Conservation (phyloP, 1,139 yeast genomes). For the Tardiomyces blankii region DNA sequence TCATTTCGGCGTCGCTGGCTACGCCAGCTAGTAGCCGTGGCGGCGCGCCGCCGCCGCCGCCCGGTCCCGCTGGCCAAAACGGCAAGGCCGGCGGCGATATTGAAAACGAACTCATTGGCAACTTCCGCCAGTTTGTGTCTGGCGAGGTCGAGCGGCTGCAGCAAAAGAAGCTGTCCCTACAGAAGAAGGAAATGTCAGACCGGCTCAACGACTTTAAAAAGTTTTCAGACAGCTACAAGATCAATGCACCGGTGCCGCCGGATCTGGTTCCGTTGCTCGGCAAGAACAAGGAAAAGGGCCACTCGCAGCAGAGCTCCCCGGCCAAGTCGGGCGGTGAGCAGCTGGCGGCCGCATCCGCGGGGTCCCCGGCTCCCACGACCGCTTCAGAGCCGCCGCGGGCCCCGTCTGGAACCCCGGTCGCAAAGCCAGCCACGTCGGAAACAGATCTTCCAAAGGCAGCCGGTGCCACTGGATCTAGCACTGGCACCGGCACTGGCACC, state of each 20-base stretch:
- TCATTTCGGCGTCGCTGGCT: conserved; percentile 35
- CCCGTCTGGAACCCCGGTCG: conserved; percentile 7
- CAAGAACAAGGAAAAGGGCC: conserved; percentile 59
- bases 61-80: conserved; percentile 6
- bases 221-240: conserved; percentile 73
- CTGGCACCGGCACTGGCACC: too few species aligned
- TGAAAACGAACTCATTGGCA: conserved; percentile 24
- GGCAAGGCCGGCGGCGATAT: conserved; percentile 5
- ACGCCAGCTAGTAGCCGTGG: conserved; percentile 8
- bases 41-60: conserved; percentile 2
- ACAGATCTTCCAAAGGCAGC: conserved; percentile 4
- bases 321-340: conserved; percentile 4
- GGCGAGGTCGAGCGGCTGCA: conserved; percentile 22
- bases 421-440: conserved; percentile 9
- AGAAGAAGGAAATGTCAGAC: conserved; percentile 35
- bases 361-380: conserved; percentile 3
- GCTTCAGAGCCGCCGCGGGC: conserved; percentile 4
- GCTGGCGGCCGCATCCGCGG: conserved; percentile 7
- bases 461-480: conserved; percentile 5
- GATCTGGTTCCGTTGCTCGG: conserved; percentile 69
- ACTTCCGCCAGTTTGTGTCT: conserved; percentile 26
- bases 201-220: conserved; percentile 61
- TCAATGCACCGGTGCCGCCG: conserved; percentile 43
- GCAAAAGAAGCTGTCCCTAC: conserved; percentile 20
- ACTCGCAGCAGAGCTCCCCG: conserved; percentile 29